Evolutionary conservation across 352 stramenopile species (phyloP).

Genomic region (Phytophthora podocarpi): DNA sequence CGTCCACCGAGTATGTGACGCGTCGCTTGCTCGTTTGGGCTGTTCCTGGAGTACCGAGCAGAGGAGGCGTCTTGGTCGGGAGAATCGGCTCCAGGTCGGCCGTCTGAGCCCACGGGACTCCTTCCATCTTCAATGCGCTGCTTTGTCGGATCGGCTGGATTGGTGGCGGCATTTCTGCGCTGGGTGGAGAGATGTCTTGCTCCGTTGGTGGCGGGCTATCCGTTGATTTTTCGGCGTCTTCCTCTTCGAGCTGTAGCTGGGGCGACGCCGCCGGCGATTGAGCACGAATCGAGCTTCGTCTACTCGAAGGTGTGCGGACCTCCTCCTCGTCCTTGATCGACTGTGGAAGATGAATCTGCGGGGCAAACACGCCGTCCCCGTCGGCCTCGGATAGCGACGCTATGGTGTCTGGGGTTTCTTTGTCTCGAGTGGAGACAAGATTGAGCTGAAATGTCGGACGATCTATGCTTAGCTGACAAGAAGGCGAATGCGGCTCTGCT

Average conservation of each 20-base stretch:
- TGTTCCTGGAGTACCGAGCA: slow-evolving; percentile 10
- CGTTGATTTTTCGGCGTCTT: slow-evolving; percentile 10
- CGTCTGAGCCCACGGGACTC: slow-evolving; percentile 19
- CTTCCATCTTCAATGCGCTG: slow-evolving; percentile 18
- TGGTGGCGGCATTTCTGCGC: slow-evolving; percentile 6
- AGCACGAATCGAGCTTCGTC: slow-evolving; percentile 17
- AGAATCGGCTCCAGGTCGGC: slow-evolving; percentile 26
- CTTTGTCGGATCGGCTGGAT: neutral
- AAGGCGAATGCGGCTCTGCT: slow-evolving; percentile 14
- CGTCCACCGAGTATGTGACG: slow-evolving; percentile 31
- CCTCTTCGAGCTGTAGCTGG: slow-evolving; percentile 20
- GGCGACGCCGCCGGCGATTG: neutral
- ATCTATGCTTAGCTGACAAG: neutral
- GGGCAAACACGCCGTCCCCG: slow-evolving; percentile 16
- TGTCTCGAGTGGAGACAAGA: slow-evolving; percentile 10
- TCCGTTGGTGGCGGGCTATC: slow-evolving; percentile 1
- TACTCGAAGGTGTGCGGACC: neutral
- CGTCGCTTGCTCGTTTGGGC: slow-evolving; percentile 26
- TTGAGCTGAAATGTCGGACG: neutral
- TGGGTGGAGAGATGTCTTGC: neutral
- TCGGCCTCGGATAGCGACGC: slow-evolving; percentile 15
- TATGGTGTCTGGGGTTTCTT: slow-evolving; percentile 22
- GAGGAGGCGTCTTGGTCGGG: slow-evolving; percentile 8
- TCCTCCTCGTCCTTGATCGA: slow-evolving; percentile 20
- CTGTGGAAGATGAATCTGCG: slow-evolving; percentile 8